Evolutionary conservation across 177 flowering plant genomes (phyloP), one percentile per base, ranked within the genome.

Genomic region (Tripterygium wilfordii): DNA sequence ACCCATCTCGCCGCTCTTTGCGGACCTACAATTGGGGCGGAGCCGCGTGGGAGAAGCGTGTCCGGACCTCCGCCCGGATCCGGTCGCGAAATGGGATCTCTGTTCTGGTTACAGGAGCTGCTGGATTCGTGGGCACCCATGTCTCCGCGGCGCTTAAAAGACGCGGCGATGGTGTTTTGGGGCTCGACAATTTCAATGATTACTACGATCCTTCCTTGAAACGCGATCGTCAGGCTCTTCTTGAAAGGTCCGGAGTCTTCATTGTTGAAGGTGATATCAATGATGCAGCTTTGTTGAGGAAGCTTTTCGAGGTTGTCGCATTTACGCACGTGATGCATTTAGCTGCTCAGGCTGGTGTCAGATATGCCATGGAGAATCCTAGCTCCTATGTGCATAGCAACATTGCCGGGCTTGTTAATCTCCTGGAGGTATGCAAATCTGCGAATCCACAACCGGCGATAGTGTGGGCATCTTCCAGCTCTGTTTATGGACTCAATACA

Each of bases 311-410:
- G 29, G 65, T 69, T 12, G 85, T 79, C 7, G 27, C 75, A 0
- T 82, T 82, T 31, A 82, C 79, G 3, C 89, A 82, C 21, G 85
- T 82, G 10, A 77, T 82, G 85, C 88, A 82, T 54, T 56, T 82
- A 65, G 88, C 88, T 1, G 88, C 88, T n/a, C 88, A 82, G 56
- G 88, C 88, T 12, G 88, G 88, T 0, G 89, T 82, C 1, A 49
- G 89, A 63, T 82, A 82, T 38, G 89, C 89, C 5, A 79, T 82
- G 85, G 68, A 79, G 36, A 82, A 79, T 43, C 89, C 89, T 7
- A 15, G 59, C 41, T 77, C 89, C 14, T 82, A 79, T 50, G 71
- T 82, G 18, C 85, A 79, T 46, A 77, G 83, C 33, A 82, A 82
- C 47, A 66, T 82, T 42, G 82, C 82, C 30, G 89, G 89, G 5